Percentiles rank a stretch among this genome's conserved stretches.
Evolutionary conservation across 2,329 filamentous ascomycete species (phyloP).

Genomic region (Cercospora sojina): DNA sequence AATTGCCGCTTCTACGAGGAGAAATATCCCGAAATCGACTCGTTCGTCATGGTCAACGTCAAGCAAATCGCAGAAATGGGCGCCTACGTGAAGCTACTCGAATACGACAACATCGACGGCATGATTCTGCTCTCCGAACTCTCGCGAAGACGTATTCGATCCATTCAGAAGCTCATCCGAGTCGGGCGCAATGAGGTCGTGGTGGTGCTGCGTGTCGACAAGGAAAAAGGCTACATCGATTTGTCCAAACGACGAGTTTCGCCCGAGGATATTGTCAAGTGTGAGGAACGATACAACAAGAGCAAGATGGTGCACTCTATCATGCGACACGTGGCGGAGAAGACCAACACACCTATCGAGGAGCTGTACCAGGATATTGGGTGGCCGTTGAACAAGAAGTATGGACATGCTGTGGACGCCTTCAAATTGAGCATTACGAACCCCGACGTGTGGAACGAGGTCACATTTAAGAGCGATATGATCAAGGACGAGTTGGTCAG

Average conservation of each 20-base stretch:
- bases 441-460: constrained; percentile 92
- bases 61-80: constrained; percentile 99
- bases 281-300: constrained; percentile 99
- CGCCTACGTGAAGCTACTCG: constrained; percentile 97
- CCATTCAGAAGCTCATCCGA: constrained; percentile 97
- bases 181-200: constrained; percentile 98
- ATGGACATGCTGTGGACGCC: constrained; percentile 91
- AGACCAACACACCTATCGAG: constrained; percentile 92
- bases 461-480: constrained; percentile 79
- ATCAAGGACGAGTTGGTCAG: constrained; percentile 86
- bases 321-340: constrained; percentile 97
- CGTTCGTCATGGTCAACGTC: constrained; percentile 99
- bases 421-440: constrained; percentile 99
- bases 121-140: constrained; percentile 99
- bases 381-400: constrained; percentile 98
- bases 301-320: constrained; percentile 99
- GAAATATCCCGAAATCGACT: constrained; percentile 97
- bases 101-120: constrained; percentile 99
- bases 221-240: constrained; percentile 99
- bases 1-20: constrained; percentile 98
- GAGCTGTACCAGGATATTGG: constrained; percentile 89
- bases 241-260: constrained; percentile 97
- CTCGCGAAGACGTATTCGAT: constrained; percentile 94
- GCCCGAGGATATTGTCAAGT: constrained; percentile 95
- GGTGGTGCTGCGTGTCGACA: constrained; percentile 96